phyloP scores from a whole-genome alignment of 2,329 filamentous ascomycete genomes.

The Cadophora malorum region DNA sequence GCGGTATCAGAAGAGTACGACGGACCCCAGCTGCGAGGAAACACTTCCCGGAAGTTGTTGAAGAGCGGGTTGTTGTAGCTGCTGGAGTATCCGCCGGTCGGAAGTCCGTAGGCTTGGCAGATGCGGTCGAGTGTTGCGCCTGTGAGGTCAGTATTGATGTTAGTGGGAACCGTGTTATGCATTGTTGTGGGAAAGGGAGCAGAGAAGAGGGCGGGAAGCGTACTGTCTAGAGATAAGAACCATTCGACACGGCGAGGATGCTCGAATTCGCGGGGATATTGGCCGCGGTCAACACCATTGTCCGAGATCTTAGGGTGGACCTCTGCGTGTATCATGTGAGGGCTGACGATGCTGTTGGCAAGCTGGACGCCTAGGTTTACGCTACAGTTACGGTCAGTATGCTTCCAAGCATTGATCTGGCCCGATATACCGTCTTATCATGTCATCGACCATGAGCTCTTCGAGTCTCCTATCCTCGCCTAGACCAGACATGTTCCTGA shows the following conservation, averaged over 20 bases:
- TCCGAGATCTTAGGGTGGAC: slow-evolving; percentile 36
- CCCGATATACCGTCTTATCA: slow-evolving; percentile 27
- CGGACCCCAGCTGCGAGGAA: background rate
- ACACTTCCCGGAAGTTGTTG: background rate
- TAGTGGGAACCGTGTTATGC: too few relatives aligned
- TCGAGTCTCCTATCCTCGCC: slow-evolving; percentile 10
- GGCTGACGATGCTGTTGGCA: slow-evolving; percentile 31
- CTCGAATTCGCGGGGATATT: slow-evolving; percentile 35
- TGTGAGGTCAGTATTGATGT: background rate
- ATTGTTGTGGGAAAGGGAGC: background rate
- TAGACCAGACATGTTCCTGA: slow-evolving; percentile 11
- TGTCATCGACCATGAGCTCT: slow-evolving; percentile 22
- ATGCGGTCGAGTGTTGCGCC: slow-evolving; percentile 27
- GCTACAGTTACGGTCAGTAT: slow-evolving; percentile 20
- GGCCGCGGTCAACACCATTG: slow-evolving; percentile 24
- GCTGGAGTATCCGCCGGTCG: slow-evolving; percentile 3
- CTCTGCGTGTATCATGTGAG: slow-evolving; percentile 30
- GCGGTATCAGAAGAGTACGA: slow-evolving; percentile 3
- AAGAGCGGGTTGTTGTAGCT: slow-evolving; percentile 5
- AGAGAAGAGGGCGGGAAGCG: slow-evolving; percentile 12
- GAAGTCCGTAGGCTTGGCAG: slow-evolving; percentile 22
- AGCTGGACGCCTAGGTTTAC: slow-evolving; percentile 36
- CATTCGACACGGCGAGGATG: slow-evolving; percentile 31
- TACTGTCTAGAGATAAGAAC: slow-evolving; percentile 35
- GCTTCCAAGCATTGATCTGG: too few relatives aligned